phyloP scores from a whole-genome alignment of 108 stramenopile genomes.

The Cyclotella choctawhatcheeana region DNA sequence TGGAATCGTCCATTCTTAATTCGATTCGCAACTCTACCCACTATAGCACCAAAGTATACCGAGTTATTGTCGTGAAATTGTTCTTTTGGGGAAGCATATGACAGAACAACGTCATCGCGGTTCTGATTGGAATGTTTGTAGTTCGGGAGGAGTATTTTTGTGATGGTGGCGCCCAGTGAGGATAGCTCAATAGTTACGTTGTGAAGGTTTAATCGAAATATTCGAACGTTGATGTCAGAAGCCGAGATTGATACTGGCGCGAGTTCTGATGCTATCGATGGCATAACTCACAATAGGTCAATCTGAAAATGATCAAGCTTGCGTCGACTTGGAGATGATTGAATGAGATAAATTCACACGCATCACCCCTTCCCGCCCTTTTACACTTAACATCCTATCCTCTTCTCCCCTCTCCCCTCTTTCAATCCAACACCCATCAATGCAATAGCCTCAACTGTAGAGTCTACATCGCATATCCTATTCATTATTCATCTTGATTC shows the following conservation, averaged over 20 bases:
- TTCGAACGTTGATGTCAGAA: slow-evolving; percentile 4
- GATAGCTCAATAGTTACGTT: slow-evolving; percentile 51
- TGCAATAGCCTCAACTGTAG: too few species aligned
- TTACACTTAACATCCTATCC: too few species aligned
- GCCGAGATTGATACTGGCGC: slow-evolving; percentile 10
- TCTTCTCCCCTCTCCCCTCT: too few species aligned
- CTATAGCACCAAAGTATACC: slow-evolving; percentile 69
- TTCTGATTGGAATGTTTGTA: slow-evolving; percentile 2
- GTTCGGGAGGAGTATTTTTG: slow-evolving; percentile 51
- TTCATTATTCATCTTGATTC: too few species aligned
- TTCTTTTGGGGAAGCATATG: slow-evolving; percentile 55
- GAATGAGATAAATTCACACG: too few species aligned
- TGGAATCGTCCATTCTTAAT: slow-evolving; percentile 69
- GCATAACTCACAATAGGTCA: too few species aligned
- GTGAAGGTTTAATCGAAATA: slow-evolving; percentile 38
- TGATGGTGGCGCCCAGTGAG: slow-evolving; percentile 61
- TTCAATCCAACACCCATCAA: too few species aligned
- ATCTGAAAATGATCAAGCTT: too few species aligned
- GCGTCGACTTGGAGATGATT: too few species aligned
- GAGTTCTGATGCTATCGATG: slow-evolving; percentile 32
- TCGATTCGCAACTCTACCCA: slow-evolving; percentile 90
- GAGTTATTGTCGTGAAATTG: slow-evolving; percentile 58
- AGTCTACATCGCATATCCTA: too few species aligned
- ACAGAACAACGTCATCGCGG: slow-evolving; percentile 68
- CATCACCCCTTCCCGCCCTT: too few species aligned